Percentiles rank a stretch among this genome's conserved stretches.
Conservation (phyloP, 352 stramenopile species). For the Phytophthora europaea region DNA sequence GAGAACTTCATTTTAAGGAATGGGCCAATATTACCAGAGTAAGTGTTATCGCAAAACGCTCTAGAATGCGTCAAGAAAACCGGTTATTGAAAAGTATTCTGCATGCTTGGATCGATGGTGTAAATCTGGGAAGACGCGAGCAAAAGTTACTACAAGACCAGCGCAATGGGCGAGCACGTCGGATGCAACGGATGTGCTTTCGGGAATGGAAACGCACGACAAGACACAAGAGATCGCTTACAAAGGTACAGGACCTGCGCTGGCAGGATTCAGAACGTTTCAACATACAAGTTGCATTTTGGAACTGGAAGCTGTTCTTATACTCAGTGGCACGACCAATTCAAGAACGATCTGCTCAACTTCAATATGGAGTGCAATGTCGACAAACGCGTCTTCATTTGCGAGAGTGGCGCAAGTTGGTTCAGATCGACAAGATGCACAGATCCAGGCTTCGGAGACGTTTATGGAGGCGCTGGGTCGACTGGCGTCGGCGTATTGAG, state of each 20-base stretch:
- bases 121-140: slow-evolving; percentile 21
- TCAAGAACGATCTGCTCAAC: slow-evolving; percentile 16
- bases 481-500: slow-evolving; percentile 27
- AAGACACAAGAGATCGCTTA: slow-evolving; percentile 32
- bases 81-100: slow-evolving; percentile 42
- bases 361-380: slow-evolving; percentile 15
- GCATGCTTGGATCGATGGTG: slow-evolving; percentile 46
- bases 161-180: slow-evolving; percentile 17
- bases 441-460: slow-evolving; percentile 29
- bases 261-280: slow-evolving; percentile 28
- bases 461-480: slow-evolving; percentile 53
- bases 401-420: slow-evolving; percentile 42
- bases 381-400: slow-evolving; percentile 23
- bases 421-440: slow-evolving; percentile 33
- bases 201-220: slow-evolving; percentile 38
- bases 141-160: slow-evolving; percentile 20
- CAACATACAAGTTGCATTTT: slow-evolving; percentile 43
- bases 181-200: slow-evolving; percentile 31
- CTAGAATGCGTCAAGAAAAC: slow-evolving; percentile 34
- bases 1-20: slow-evolving; percentile 51
- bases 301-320: slow-evolving; percentile 65
- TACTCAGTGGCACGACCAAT: slow-evolving; percentile 45
- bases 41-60: slow-evolving; percentile 56
- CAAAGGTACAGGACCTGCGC: slow-evolving; percentile 30
- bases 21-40: slow-evolving; percentile 73